Evolutionary conservation across 208 protist genomes (phyloP).

Genomic region (Trypanosoma mega): DNA sequence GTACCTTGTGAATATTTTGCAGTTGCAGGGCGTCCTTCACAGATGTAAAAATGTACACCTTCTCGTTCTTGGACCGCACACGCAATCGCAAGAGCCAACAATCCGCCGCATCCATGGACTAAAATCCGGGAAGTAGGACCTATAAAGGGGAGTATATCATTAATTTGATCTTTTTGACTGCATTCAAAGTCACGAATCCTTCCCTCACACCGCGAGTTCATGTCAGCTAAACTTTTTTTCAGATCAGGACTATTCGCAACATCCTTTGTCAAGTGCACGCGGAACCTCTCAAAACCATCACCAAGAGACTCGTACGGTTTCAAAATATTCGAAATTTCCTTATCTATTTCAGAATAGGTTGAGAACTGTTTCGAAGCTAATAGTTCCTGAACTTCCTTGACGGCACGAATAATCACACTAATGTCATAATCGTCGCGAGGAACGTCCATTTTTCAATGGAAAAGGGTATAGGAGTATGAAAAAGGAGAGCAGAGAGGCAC

Average conservation of each 20-base stretch:
- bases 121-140: slow-evolving; percentile 72
- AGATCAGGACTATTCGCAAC: slow-evolving; percentile 49
- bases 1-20: slow-evolving; percentile 53
- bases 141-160: slow-evolving; percentile 85
- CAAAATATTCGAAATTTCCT: slow-evolving; percentile 65
- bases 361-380: slow-evolving; percentile 51
- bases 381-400: slow-evolving; percentile 66
- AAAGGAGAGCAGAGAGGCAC: slow-evolving; percentile 1
- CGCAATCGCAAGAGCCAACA: slow-evolving; percentile 76
- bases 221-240: slow-evolving; percentile 52
- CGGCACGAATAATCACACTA: slow-evolving; percentile 63
- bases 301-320: slow-evolving; percentile 67
- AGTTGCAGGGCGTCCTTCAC: slow-evolving; percentile 61
- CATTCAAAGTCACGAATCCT: slow-evolving; percentile 59
- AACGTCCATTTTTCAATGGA: slow-evolving; percentile 52
- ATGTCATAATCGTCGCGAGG: slow-evolving; percentile 79
- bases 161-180: slow-evolving; percentile 81
- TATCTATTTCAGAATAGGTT: slow-evolving; percentile 82
- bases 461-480: neutral
- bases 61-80: slow-evolving; percentile 76
- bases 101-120: slow-evolving; percentile 75
- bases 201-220: slow-evolving; percentile 62
- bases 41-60: slow-evolving; percentile 86
- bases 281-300: slow-evolving; percentile 82
- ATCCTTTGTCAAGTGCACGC: slow-evolving; percentile 62